These are phyloP conservation scores for Mariannaea sp. DNA, from an alignment of 2,329 filamentous ascomycete species.

Conservation along the genomic window DNA sequence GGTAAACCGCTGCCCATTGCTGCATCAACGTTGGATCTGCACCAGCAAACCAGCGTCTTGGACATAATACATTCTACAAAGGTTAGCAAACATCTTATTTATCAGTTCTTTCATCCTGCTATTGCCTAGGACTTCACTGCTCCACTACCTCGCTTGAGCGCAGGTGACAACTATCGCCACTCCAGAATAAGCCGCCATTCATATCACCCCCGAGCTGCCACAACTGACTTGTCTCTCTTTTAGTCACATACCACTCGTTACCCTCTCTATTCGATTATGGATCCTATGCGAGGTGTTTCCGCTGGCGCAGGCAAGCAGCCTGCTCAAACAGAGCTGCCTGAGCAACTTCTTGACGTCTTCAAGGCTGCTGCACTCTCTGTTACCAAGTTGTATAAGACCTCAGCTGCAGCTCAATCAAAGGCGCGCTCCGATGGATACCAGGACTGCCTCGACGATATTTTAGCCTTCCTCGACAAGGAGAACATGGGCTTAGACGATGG, in stretches of 20 bases:
- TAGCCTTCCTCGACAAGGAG: slow-evolving; percentile 83
- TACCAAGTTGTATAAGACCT: slow-evolving; percentile 94
- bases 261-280: slow-evolving; percentile 32
- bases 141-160: neutral
- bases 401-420: slow-evolving; percentile 75
- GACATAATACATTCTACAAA: slow-evolving; percentile 6
- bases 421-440: slow-evolving; percentile 85
- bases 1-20: slow-evolving; percentile 15
- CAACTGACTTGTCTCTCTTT: slow-evolving; percentile 22
- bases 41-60: slow-evolving; percentile 6
- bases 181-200: neutral
- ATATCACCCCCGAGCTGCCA: too few relatives aligned
- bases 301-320: slow-evolving; percentile 38
- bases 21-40: slow-evolving; percentile 10
- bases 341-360: slow-evolving; percentile 83
- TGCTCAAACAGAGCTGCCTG: slow-evolving; percentile 50
- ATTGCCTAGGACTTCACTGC: too few relatives aligned
- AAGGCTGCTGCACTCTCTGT: slow-evolving; percentile 91
- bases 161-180: neutral
- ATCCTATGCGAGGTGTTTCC: slow-evolving; percentile 42
- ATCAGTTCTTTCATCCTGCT: neutral
- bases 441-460: slow-evolving; percentile 87
- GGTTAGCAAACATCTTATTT: neutral
- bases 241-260: slow-evolving; percentile 7
- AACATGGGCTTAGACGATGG: slow-evolving; percentile 78